Percentiles rank a stretch among this genome's conserved stretches.
Conservation (phyloP, 2,329 filamentous ascomycete species). For the Aspergillus fischeri region DNA sequence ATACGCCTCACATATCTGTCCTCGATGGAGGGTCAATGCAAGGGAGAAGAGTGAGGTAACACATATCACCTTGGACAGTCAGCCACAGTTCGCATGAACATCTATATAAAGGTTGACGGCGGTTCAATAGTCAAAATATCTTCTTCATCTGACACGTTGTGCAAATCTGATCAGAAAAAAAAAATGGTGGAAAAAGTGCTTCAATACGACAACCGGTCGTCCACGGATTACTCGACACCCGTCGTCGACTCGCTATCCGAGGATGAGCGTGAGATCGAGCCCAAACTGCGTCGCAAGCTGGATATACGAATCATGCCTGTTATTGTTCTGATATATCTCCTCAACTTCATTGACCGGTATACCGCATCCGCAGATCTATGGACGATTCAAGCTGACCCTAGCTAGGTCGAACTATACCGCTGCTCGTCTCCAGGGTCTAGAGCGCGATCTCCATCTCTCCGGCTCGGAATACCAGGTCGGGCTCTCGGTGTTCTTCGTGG, state of each 20-base stretch:
- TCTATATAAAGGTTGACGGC: neutral
- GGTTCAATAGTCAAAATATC: neutral
- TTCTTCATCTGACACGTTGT: neutral
- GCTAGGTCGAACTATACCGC: conserved; percentile 37
- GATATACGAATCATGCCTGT: conserved; percentile 20
- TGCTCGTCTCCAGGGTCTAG: conserved; percentile 32
- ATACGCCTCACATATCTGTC: neutral
- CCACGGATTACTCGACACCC: neutral
- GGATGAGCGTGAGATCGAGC: conserved; percentile 10
- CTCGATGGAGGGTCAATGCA: neutral
- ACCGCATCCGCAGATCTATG: neutral
- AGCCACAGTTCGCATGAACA: neutral
- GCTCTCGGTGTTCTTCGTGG: conserved; percentile 34
- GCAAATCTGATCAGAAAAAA: neutral
- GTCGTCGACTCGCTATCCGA: neutral
- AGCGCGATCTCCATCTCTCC: conserved; percentile 29
- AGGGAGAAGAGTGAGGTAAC: neutral
- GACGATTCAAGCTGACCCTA: neutral
- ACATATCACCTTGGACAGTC: neutral
- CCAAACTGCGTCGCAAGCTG: conserved; percentile 16
- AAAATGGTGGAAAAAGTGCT: neutral
- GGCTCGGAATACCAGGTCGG: conserved; percentile 30
- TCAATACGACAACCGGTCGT: neutral
- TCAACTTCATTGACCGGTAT: conserved; percentile 22
- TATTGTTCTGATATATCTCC: conserved; percentile 19